Evolutionary conservation across 2,329 filamentous ascomycete species (phyloP).

Genomic region (Diaporthe ampelina): DNA sequence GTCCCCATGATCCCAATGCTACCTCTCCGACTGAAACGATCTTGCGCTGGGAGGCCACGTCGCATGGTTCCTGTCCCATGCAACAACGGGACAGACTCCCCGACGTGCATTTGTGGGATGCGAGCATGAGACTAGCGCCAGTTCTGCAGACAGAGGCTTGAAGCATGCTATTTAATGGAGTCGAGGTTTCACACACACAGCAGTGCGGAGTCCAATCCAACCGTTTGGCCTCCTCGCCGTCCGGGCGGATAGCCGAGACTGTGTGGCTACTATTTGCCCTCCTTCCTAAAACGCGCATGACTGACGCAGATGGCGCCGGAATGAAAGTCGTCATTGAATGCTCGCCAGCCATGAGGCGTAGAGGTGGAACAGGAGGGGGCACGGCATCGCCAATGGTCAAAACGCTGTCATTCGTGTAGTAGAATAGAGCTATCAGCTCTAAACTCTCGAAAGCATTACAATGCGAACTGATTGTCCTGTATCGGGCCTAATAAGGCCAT

Average conservation of each 20-base stretch:
- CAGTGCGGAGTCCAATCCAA: not conserved
- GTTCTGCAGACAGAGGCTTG: not conserved
- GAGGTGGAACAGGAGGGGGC: not conserved
- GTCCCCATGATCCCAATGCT: not conserved
- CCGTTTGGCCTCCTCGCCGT: not conserved
- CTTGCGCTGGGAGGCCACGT: not conserved
- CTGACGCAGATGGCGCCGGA: slow-evolving; percentile 1
- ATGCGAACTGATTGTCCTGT: slow-evolving; percentile 1
- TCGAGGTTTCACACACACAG: not conserved
- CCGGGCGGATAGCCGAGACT: not conserved
- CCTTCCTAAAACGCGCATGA: slow-evolving; percentile 8
- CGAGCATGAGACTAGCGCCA: not conserved
- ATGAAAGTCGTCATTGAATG: not conserved
- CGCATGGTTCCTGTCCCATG: not conserved
- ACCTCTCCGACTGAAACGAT: not conserved
- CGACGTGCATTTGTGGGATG: too few relatives aligned
- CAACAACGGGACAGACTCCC: not conserved
- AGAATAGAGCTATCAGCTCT: not conserved
- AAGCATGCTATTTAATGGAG: not conserved
- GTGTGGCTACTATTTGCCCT: not conserved
- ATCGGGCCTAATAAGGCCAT: slow-evolving; percentile 20
- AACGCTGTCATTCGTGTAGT: not conserved
- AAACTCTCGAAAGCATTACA: not conserved
- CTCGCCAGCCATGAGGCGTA: too few relatives aligned
- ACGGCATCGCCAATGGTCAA: not conserved